phyloP scores from a whole-genome alignment of 2,329 filamentous ascomycete species.

The Cyphellophora attinorum region DNA sequence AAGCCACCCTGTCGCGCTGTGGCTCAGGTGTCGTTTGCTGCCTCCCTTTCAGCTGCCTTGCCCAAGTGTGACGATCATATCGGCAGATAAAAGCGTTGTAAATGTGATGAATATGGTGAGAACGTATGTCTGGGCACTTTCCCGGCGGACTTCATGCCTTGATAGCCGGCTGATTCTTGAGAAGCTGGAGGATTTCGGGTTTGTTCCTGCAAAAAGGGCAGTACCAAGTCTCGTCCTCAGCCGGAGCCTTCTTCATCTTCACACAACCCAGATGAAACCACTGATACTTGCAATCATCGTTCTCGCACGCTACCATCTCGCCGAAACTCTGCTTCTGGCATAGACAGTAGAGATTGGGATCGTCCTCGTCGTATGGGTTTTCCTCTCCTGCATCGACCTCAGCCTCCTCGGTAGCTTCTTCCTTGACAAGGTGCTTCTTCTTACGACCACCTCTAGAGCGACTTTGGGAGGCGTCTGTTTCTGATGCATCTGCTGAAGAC shows the following conservation, averaged over 20 bases:
- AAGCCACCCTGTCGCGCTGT: no score
- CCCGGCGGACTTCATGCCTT: no score
- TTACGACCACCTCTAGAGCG: conserved; percentile 13
- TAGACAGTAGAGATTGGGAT: conserved; percentile 56
- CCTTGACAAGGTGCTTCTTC: conserved; percentile 13
- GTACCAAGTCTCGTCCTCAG: conserved; percentile 47
- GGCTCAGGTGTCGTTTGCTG: no score
- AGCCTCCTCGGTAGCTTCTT: conserved; percentile 19
- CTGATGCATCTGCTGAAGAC: conserved; percentile 39
- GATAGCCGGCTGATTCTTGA: conserved; percentile 18
- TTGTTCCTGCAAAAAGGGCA: conserved; percentile 42
- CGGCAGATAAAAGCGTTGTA: no score
- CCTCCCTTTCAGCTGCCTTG: no score
- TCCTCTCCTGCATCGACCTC: conserved; percentile 35
- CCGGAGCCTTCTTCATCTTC: conserved; percentile 50
- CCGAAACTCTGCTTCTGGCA: conserved; percentile 57
- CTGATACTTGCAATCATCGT: conserved; percentile 53
- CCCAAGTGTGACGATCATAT: no score
- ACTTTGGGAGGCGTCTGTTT: conserved; percentile 28
- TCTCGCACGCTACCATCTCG: conserved; percentile 60
- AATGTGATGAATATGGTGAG: no score
- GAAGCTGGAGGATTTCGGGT: conserved; percentile 22
- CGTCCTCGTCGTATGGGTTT: conserved; percentile 41
- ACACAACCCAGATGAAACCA: conserved; percentile 62
- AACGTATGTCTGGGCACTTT: no score